Base-by-base conservation (phyloP, 257 asterid species). In the Striga asiatica region DNA sequence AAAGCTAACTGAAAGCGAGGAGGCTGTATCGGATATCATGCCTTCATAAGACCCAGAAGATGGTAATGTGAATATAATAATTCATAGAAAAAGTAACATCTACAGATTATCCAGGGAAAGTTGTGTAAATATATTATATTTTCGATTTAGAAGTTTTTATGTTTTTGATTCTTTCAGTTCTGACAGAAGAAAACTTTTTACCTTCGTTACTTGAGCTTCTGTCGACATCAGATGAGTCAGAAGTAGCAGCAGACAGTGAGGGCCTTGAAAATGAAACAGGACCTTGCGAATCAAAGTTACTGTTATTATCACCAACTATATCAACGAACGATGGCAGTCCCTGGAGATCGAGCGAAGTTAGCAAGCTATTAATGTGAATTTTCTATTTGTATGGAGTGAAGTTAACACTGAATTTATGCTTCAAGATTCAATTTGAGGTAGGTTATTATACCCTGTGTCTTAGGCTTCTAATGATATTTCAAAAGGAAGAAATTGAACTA, bases 161-260 rank as follows among this genome's bases (percentile, higher is more conserved):
- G n/a, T n/a, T n/a, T n/a, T n/a, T n/a, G n/a, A n/a, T n/a, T n/a
- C n/a, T n/a, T n/a, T n/a, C n/a, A n/a, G n/a, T n/a, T n/a, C n/a
- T n/a, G n/a, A n/a, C n/a, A n/a, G n/a, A n/a, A n/a, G n/a, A n/a
- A n/a, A n/a, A n/a, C n/a, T n/a, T 6, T 58, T 35, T 77, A 92
- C 97, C 94, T 48, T 74, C 79, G 42, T 61, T 64, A 52, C 62
- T 56, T 60, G 72, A 67, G 62, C 75, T 77, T 71, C 66, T 71
- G 66, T 66, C 75, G 62, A 75, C 71, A 46, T 79, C 86, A 35
- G 72, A 65, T 27, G 94, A 75, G 69, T 64, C 76, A 66, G 73
- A 77, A 67, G 88, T 80, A 54, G 70, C 71, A 23, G 73, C 93
- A 16, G 89, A 84, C 48, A 68, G 62, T 41, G 89, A 75, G 68